phyloP scores from a whole-genome alignment of 257 asterid genomes.

The Mitragyna speciosa region DNA sequence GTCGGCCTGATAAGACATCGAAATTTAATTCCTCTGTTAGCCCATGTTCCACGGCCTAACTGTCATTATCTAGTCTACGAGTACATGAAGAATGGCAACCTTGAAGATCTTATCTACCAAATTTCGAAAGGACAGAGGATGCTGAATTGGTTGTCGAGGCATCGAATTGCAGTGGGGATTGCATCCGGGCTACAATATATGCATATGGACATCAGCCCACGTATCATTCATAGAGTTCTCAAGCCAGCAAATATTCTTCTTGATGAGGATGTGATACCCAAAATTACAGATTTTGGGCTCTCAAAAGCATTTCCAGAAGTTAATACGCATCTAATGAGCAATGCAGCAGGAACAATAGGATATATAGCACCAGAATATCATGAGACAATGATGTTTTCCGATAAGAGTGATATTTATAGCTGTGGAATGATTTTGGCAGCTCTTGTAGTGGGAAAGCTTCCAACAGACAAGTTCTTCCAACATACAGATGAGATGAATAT shows the following conservation, averaged over 20 bases:
- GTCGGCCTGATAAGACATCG: constrained; percentile 75
- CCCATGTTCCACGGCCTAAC: constrained; percentile 65
- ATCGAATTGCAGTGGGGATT: constrained; percentile 57
- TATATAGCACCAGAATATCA: constrained; percentile 78
- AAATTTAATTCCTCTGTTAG: constrained; percentile 64
- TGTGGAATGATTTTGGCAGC: constrained; percentile 63
- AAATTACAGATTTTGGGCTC: constrained; percentile 76
- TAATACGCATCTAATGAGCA: constrained; percentile 53
- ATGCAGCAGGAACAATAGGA: constrained; percentile 73
- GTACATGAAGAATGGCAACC: constrained; percentile 78
- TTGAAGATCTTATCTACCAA: constrained; percentile 51
- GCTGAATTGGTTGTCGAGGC: constrained; percentile 58
- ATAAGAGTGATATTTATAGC: constrained; percentile 74
- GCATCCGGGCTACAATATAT: constrained; percentile 75
- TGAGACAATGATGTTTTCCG: constrained; percentile 67
- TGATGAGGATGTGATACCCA: constrained; percentile 80
- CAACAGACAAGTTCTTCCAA: constrained; percentile 69
- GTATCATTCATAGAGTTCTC: constrained; percentile 70
- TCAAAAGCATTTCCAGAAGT: constrained; percentile 70
- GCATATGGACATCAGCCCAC: constrained; percentile 53
- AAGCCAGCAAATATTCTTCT: constrained; percentile 75
- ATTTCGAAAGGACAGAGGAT: constrained; percentile 37
- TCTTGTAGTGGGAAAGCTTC: constrained; percentile 62
- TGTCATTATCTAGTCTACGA: constrained; percentile 74
- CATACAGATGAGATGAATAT: constrained; percentile 55